phyloP scores from a whole-genome alignment of 768 basidiomycete genomes.

The Chalciporus piperatus region DNA sequence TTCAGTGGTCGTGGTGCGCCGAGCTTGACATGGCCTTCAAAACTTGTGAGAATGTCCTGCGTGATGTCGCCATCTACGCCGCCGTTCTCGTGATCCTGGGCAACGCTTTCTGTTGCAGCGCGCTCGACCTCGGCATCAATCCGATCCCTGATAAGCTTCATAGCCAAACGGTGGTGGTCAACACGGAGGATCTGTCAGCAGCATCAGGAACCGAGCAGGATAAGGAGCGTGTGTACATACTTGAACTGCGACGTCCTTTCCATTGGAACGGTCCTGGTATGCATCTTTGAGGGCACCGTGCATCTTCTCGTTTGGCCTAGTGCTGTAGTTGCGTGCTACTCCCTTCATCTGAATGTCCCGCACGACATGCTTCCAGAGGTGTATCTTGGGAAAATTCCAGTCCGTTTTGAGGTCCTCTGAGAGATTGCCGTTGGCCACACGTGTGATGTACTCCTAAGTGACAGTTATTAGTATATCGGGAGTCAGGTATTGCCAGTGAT shows the following conservation, averaged over 20 bases:
- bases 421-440: neutral
- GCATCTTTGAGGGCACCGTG: slow-evolving; percentile 28
- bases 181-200: slow-evolving; percentile 9
- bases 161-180: slow-evolving; percentile 8
- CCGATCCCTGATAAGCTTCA: slow-evolving; percentile 1
- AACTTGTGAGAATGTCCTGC: neutral
- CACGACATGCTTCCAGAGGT: slow-evolving; percentile 33
- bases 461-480: no score
- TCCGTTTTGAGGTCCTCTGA: slow-evolving; percentile 19
- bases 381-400: slow-evolving; percentile 37
- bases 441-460: neutral
- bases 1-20: neutral
- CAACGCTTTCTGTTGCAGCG: no score
- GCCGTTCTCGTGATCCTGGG: neutral
- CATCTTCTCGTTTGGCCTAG: slow-evolving; percentile 30
- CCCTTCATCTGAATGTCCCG: slow-evolving; percentile 34
- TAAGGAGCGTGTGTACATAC: neutral
- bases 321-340: slow-evolving; percentile 30
- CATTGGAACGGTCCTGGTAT: neutral
- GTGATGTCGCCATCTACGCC: neutral
- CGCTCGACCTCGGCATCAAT: neutral
- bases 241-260: neutral
- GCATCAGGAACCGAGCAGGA: neutral
- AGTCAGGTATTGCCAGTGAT: no score
- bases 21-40: neutral